Base-by-base conservation (phyloP, 192 early-diverging fungal genomes). In the Coemansia sp. region DNA sequence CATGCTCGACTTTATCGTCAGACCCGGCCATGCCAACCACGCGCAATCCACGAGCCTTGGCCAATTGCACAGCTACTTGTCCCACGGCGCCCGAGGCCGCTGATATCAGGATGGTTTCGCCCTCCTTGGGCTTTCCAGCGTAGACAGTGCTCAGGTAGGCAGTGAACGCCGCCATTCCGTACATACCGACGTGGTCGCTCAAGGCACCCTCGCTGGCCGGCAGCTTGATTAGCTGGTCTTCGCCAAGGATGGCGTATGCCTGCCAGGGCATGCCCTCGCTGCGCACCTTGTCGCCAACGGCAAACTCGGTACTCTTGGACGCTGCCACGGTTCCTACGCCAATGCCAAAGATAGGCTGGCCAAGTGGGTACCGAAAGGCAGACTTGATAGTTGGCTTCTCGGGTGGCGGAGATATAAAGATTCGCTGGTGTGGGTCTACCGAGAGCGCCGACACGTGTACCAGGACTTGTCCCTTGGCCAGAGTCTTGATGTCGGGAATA, bases 21-120 rank as follows among this genome's bases (percentile, higher is more conserved):
- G 86, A 84, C 8, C 93, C 92, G 11, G 92, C 91, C 25, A 86
- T 86, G 26, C 93, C 95, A 37, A 97, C 85, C 3, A 97, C 94
- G n/a, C 72, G 80, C 56, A 90, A 84, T 3, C 94, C 95, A 35
- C 83, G 77, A 12, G 81, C 75, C 66, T 90, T 93, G 38, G 87
- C 91, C 23, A 95, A 84, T 71, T 95, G 93, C 37, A 92, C 90
- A 0, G 93, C 88, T n/a, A 90, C 83, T 57, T 88, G 86, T 6
- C 88, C 92, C 5, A 93, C 91, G 0, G 88, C 89, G n/a, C 89
- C 94, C 25, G 91, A 85, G 0, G 94, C 95, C 18, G 89, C 91
- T 1, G 86, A 89, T 21, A 96, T 85, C 48, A 88, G 93, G 11
- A 94, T 73, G 2, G 92, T 95, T 64, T 97, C 93, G 14, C 93